These are phyloP conservation scores for Fragaria vesca DNA, from an alignment of 306 rosid genomes.

Conservation along the genomic window DNA sequence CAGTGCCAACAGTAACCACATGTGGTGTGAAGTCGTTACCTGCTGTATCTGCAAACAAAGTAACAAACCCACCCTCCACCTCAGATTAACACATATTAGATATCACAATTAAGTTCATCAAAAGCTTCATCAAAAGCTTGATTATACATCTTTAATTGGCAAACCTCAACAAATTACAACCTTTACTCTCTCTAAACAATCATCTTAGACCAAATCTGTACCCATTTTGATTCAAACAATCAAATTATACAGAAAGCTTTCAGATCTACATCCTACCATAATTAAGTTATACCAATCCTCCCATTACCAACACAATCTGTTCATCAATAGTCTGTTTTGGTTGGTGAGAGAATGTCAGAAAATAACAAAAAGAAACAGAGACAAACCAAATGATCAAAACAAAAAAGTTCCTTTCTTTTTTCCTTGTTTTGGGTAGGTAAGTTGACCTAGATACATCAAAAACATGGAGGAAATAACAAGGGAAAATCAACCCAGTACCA, in stretches of 20 bases:
- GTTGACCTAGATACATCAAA: slow-evolving; percentile 15
- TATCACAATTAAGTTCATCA: not conserved
- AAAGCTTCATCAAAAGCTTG: not conserved
- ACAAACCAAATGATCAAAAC: not conserved
- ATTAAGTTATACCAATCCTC: not conserved
- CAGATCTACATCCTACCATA: slow-evolving; percentile 15
- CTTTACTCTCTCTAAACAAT: not conserved
- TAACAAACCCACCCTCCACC: slow-evolving; percentile 49
- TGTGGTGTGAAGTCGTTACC: slow-evolving; percentile 71
- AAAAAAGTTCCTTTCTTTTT: not conserved
- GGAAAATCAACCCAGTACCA: slow-evolving; percentile 12
- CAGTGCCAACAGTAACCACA: slow-evolving; percentile 60
- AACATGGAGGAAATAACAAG: slow-evolving; percentile 13
- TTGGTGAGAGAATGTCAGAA: slow-evolving; percentile 13
- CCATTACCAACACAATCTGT: slow-evolving; percentile 8
- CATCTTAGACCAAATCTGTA: not conserved
- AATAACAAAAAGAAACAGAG: not conserved
- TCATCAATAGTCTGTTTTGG: slow-evolving; percentile 4
- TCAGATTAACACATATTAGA: slow-evolving; percentile 30
- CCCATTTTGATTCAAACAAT: not conserved
- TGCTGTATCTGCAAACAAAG: slow-evolving; percentile 44
- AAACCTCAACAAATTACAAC: not conserved
- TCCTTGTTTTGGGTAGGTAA: slow-evolving; percentile 17
- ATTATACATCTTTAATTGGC: not conserved
- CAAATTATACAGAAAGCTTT: not conserved